Evolutionary conservation across 768 basidiomycete species (phyloP).

Genomic region (Lactarius trivialis): DNA sequence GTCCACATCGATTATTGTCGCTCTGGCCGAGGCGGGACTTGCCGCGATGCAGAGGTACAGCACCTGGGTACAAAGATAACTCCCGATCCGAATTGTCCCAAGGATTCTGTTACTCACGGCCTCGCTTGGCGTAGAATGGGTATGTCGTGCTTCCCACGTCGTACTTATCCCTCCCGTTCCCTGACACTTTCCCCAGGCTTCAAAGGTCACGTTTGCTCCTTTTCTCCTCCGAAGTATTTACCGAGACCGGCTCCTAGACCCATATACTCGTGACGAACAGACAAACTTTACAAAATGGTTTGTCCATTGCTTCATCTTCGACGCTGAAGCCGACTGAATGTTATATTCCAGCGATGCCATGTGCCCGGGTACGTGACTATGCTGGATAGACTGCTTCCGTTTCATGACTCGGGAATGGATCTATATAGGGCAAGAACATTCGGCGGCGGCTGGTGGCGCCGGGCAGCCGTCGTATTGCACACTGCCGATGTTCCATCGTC

Average conservation of each 20-base stretch:
- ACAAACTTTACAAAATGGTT: conserved; percentile 44
- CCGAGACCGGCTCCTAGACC: conserved; percentile 33
- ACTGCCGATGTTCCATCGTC: conserved; percentile 46
- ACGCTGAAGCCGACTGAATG: not conserved
- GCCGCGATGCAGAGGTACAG: too few species aligned
- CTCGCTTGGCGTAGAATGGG: too few species aligned
- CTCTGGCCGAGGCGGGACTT: too few species aligned
- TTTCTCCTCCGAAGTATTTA: not conserved
- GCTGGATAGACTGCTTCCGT: not conserved
- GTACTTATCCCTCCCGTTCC: conserved; percentile 12
- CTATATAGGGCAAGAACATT: conserved; percentile 43
- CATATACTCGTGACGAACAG: conserved; percentile 37
- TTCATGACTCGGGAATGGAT: too few species aligned
- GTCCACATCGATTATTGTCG: conserved; percentile 34
- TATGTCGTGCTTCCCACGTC: too few species aligned
- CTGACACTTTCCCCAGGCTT: conserved; percentile 36
- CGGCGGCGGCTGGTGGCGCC: conserved; percentile 15
- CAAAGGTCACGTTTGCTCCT: conserved; percentile 33
- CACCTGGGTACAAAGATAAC: too few species aligned
- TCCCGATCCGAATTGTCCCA: too few species aligned
- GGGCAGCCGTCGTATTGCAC: conserved; percentile 48
- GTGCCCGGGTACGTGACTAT: conserved; percentile 37
- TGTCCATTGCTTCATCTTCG: conserved; percentile 13
- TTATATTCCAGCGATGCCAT: conserved; percentile 37
- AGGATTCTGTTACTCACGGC: too few species aligned